Conservation (phyloP, 345 rosid species). For the Salix dunnii region DNA sequence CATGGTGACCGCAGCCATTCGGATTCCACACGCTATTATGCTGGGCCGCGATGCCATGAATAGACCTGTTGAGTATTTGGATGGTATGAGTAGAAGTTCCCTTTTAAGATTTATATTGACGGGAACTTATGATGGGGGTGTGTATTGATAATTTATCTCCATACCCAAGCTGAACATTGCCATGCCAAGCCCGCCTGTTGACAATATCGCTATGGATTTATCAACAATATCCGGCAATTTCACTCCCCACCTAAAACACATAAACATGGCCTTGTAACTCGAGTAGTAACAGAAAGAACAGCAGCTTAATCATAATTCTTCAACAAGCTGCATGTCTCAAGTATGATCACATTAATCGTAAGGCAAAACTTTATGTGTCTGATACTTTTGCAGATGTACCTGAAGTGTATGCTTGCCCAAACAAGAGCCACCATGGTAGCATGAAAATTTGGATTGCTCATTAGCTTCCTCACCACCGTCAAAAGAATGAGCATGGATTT, state of each 20-base stretch:
- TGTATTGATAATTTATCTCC: not conserved
- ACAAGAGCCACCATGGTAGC: conserved; percentile 61
- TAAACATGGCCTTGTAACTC: not conserved
- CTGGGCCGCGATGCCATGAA: conserved; percentile 74
- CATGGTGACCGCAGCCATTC: conserved; percentile 52
- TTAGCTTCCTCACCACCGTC: conserved; percentile 63
- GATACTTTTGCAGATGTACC: conserved; percentile 30
- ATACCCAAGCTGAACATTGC: conserved; percentile 96
- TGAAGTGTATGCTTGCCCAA: conserved; percentile 81
- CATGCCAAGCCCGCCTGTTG: conserved; percentile 93
- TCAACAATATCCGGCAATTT: conserved; percentile 60
- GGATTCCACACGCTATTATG: conserved; percentile 70
- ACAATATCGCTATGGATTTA: conserved; percentile 60
- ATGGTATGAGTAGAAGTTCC: not conserved
- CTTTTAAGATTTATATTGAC: not conserved
- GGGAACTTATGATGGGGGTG: too few species aligned
- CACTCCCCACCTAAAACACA: conserved; percentile 51
- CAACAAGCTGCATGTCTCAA: too few species aligned
- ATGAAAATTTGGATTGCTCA: conserved; percentile 74
- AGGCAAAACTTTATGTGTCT: not conserved
- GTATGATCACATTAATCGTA: too few species aligned
- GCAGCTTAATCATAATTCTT: not conserved
- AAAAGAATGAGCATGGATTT: conserved; percentile 45
- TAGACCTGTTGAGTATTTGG: conserved; percentile 45
- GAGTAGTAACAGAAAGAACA: not conserved